Conservation (phyloP, 2,329 filamentous ascomycete species). For the Thelonectria blattea region DNA sequence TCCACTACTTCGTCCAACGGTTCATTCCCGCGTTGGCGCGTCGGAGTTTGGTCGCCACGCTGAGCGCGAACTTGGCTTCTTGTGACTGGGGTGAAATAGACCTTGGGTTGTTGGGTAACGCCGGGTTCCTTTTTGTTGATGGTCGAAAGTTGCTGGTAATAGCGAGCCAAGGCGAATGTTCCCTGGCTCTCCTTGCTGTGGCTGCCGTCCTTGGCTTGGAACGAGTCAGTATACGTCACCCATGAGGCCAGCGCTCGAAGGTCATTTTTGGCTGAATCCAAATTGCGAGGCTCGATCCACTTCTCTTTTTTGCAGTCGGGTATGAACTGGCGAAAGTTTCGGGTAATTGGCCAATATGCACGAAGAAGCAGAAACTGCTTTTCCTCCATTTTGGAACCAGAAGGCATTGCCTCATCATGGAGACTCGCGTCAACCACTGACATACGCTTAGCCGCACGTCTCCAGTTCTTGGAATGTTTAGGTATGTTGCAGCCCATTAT, state of each 20-base stretch:
- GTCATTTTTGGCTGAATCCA: neutral
- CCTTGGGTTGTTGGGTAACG: neutral
- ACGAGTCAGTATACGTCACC: neutral
- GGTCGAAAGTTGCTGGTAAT: neutral
- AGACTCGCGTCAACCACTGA: neutral
- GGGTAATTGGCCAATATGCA: neutral
- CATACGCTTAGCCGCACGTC: neutral
- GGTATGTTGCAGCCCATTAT: neutral
- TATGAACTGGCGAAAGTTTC: neutral
- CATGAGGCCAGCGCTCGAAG: neutral
- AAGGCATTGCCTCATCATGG: neutral
- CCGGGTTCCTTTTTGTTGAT: neutral
- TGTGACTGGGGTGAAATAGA: neutral
- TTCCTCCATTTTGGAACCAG: neutral
- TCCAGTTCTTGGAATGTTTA: neutral
- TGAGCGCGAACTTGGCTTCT: neutral
- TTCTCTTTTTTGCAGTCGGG: neutral
- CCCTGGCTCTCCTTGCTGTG: neutral
- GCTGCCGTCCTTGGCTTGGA: neutral
- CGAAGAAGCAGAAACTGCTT: neutral
- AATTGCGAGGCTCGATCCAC: neutral
- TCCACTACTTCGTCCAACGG: no score
- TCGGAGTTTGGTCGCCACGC: neutral
- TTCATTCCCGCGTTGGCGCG: neutral
- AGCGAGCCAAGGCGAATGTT: neutral